These are phyloP conservation scores for Nepenthes gracilis DNA, from an alignment of 148 eudicot species.

Conservation along the genomic window DNA sequence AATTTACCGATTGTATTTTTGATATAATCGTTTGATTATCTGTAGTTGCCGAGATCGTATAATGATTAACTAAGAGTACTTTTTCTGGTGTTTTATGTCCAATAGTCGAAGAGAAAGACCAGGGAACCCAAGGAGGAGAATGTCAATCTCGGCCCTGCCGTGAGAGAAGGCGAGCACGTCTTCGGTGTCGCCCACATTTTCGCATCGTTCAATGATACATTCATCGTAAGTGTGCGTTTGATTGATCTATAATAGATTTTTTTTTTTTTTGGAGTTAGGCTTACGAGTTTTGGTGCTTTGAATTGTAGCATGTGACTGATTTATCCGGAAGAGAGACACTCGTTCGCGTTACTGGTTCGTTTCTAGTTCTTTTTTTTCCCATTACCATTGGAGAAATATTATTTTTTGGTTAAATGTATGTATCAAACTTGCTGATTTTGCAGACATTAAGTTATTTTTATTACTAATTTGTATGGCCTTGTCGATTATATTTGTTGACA, in stretches of 20 bases:
- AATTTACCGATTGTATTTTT: too few species aligned
- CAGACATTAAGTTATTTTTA: too few species aligned
- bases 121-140: conserved; percentile 80
- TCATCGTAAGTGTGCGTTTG: conserved; percentile 42
- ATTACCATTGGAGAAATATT: neutral
- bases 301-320: conserved; percentile 79
- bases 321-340: conserved; percentile 85
- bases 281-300: conserved; percentile 1
- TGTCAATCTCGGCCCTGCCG: conserved; percentile 64
- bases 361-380: neutral
- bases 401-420: too few species aligned
- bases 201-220: conserved; percentile 86
- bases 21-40: too few species aligned
- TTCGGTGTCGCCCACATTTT: conserved; percentile 86
- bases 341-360: conserved; percentile 73
- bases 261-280: neutral
- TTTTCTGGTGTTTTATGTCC: neutral
- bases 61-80: too few species aligned
- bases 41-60: too few species aligned
- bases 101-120: conserved; percentile 53
- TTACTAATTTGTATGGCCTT: too few species aligned
- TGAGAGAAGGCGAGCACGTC: conserved; percentile 59
- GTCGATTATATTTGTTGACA: too few species aligned
- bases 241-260: neutral
- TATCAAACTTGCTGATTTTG: too few species aligned